Evolutionary conservation across 768 basidiomycete genomes (phyloP), one percentile per base, ranked within the genome.

Genomic region (Phlebiopsis flavidoalba): DNA sequence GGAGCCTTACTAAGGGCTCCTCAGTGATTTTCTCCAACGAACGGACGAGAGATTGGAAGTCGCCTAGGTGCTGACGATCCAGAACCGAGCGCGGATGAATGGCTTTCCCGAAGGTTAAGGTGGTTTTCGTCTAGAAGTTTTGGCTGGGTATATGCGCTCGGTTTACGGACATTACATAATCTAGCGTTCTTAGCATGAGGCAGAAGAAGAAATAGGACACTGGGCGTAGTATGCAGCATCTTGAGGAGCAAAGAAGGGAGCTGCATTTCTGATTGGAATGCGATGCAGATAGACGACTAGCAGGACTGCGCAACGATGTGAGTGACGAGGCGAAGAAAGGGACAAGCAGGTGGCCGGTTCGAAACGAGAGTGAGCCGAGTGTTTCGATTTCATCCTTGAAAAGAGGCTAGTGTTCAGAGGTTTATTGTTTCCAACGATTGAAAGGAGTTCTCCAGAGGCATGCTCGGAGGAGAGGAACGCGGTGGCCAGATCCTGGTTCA

Each of bases 341-440:
- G 33, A 56, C 24, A n/a, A 60, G 58, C 26, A 33, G 33, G 24
- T n/a, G 31, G 63, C 11, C 37, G 37, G 43, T n/a, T 71, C 66
- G 37, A 64, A 31, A n/a, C n/a, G n/a, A 19, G 64, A 62, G 17
- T 53, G 61, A 36, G 61, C 63, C 12, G 61, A 15, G 24, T 64
- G 59, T 26, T 12, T 43, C 36, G 47, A 33, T 37, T 65, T 64
- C 31, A 60, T 61, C 46, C 63, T 63, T 6, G 58, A 45, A 21
- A 71, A 55, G 5, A 58, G 57, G 10, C 65, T 60, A n/a, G 69
- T 52, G 50, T 71, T 71, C 37, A 69, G 64, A 49, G 70, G 70
- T 55, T 65, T 71, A 61, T 66, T 66, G 19, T 33, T 64, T 10
- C 54, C 57, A 17, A 49, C 49, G 65, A 57, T 43, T 17, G 40